These are phyloP conservation scores for Eucalyptus sp. DNA, from an alignment of 345 rosid genomes.

Conservation along the genomic window DNA sequence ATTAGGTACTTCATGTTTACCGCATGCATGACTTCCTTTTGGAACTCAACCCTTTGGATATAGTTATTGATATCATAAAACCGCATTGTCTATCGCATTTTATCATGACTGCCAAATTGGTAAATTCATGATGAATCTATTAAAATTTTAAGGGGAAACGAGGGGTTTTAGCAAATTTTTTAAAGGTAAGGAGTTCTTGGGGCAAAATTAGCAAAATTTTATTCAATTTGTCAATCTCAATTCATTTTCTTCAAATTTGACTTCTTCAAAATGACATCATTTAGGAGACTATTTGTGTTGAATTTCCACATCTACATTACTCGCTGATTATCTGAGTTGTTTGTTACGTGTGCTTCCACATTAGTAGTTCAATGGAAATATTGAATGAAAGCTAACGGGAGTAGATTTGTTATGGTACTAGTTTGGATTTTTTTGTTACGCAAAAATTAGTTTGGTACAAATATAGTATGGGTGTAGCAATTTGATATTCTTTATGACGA, in stretches of 20 bases:
- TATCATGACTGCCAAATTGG: neutral
- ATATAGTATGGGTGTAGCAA: rapidly evolving
- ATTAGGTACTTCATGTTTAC: neutral
- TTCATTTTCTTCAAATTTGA: neutral
- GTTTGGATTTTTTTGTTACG: neutral
- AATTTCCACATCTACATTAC: neutral
- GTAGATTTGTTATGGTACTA: neutral
- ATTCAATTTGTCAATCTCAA: neutral
- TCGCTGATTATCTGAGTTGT: rapidly evolving
- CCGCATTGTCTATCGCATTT: neutral
- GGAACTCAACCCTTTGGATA: neutral
- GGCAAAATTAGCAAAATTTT: neutral
- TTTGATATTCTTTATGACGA: neutral
- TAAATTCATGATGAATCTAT: too few relatives aligned
- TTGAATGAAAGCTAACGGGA: neutral
- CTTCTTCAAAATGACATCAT: neutral
- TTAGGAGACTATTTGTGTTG: neutral
- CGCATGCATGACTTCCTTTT: neutral
- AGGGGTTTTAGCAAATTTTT: neutral
- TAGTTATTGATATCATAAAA: too few relatives aligned
- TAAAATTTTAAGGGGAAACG: neutral
- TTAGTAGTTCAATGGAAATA: neutral
- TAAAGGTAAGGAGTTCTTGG: neutral
- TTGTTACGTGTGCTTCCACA: rapidly evolving
- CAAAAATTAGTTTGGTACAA: neutral